These are phyloP conservation scores for Naganishia vishniacii DNA, from an alignment of 768 basidiomycete genomes.

Conservation along the genomic window DNA sequence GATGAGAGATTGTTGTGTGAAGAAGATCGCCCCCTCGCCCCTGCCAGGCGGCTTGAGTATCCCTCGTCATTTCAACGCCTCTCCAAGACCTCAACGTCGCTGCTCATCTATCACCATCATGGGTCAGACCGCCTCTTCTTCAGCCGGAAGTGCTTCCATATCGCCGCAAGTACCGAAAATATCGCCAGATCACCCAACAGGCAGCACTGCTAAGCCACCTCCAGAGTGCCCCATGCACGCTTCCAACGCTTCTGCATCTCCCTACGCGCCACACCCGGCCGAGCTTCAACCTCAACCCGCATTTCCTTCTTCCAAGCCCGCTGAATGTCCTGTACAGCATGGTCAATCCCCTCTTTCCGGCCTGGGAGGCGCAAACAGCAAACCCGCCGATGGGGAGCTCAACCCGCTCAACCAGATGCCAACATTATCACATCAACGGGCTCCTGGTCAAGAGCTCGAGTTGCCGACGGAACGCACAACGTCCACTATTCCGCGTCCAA, in stretches of 20 bases:
- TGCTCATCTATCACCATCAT: slow-evolving; percentile 6
- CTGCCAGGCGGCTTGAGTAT: no score
- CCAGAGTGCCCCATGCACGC: slow-evolving; percentile 32
- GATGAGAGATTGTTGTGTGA: neutral
- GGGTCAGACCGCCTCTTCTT: slow-evolving; percentile 23
- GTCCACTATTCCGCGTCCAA: slow-evolving; percentile 76
- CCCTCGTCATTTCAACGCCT: no score
- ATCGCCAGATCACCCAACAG: slow-evolving; percentile 4
- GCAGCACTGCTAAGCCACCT: slow-evolving; percentile 25
- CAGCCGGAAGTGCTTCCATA: slow-evolving; percentile 5
- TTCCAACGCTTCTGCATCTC: slow-evolving; percentile 14
- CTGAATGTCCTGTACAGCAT: slow-evolving; percentile 51
- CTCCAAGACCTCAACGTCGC: no score
- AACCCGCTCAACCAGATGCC: slow-evolving; percentile 86
- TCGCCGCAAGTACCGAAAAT: neutral
- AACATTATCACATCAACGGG: slow-evolving; percentile 63
- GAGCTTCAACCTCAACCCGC: slow-evolving; percentile 7
- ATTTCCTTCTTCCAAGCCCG: slow-evolving; percentile 30
- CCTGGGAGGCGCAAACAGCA: neutral
- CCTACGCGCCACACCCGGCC: slow-evolving; percentile 16
- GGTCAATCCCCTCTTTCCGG: slow-evolving; percentile 25
- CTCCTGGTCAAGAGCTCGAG: slow-evolving; percentile 56
- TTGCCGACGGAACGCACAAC: slow-evolving; percentile 69
- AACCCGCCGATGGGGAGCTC: slow-evolving; percentile 42
- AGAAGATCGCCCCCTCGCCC: neutral